Evolutionary conservation across 2,329 filamentous ascomycete species (phyloP).

Genomic region (Penicillium sumatraense): DNA sequence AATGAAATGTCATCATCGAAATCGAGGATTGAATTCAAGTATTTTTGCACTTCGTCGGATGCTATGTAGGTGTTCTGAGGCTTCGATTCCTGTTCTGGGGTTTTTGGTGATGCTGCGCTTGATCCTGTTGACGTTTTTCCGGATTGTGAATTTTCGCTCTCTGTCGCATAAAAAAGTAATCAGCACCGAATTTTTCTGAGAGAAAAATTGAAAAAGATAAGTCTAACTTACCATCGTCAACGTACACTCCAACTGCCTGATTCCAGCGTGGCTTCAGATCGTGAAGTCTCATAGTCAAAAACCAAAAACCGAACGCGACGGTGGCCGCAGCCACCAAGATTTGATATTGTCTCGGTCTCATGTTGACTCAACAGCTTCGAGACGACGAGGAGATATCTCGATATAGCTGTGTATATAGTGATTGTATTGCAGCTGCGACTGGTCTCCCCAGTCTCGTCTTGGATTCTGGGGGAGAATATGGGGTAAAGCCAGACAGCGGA

Average conservation of each 20-base stretch:
- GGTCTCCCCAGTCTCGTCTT: background rate
- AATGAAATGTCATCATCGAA: slow-evolving; percentile 5
- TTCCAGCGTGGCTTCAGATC: background rate
- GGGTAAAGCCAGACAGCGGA: background rate
- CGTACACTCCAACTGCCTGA: background rate
- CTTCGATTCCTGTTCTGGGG: background rate
- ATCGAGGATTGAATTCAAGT: slow-evolving; percentile 8
- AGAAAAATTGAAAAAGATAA: background rate
- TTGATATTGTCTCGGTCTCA: slow-evolving; percentile 9
- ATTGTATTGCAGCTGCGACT: background rate
- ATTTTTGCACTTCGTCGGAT: background rate
- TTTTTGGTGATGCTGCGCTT: background rate
- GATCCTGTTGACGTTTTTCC: background rate
- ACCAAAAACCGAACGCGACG: slow-evolving; percentile 7
- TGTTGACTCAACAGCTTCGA: background rate
- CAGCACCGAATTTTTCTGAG: too few species aligned
- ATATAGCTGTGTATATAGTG: background rate
- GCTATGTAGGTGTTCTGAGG: slow-evolving; percentile 4
- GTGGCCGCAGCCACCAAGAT: slow-evolving; percentile 5
- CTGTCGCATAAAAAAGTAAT: background rate
- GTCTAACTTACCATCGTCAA: slow-evolving; percentile 7
- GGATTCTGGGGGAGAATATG: background rate
- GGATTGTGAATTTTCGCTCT: background rate
- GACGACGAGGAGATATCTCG: too few species aligned
- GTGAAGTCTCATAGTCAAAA: background rate